Base-by-base conservation (phyloP, 495 filamentous ascomycete species). In the Tuber umbilicatum region DNA sequence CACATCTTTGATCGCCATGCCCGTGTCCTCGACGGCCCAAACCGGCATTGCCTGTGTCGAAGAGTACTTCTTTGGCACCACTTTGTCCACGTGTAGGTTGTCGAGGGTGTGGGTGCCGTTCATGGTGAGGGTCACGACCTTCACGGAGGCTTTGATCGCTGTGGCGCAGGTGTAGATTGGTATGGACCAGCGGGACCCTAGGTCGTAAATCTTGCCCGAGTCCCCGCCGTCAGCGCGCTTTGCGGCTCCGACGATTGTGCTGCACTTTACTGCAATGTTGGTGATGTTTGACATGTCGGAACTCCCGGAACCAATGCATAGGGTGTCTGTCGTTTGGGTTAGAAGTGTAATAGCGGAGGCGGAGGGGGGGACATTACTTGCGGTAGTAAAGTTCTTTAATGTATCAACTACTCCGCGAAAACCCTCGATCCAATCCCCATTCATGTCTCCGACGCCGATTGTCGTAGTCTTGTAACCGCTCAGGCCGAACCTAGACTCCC, bases 111-210 rank as follows among this genome's bases (percentile, higher is more conserved):
- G 73, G 3, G 83, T 84, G 5, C 82, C 81, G 73, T 85, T 85
- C 40, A 74, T 79, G 6, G 50, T 40, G 78, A 87, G 85, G 14
- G 74, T 43, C 14, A 85, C 84, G 4, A 82, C 84, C 73, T 86
- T 86, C 76, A 87, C 83, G 17, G 77, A 81, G 17, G 85, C 85
- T 69, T 83, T 84, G 17, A 83, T 45, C 5, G 83, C 78, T 2
- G 81, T 82, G 21, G 84, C 84, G 76, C 86, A 87, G 0, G 82
- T 73, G 73, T 86, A 85, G 10, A 87, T 76, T 0, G 85, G 84
- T 1, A 77, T 75, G 4, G 80, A 80, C 86, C 86, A 87, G 3
- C 71, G 39, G 60, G 80, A 83, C 2, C 82, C 83, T 31, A 39
- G 71, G 14, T 86, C 84, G 31, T 83, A 82, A 6, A 83, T 70